phyloP scores from a whole-genome alignment of 2,329 filamentous ascomycete species.

The Penicillium sp. region DNA sequence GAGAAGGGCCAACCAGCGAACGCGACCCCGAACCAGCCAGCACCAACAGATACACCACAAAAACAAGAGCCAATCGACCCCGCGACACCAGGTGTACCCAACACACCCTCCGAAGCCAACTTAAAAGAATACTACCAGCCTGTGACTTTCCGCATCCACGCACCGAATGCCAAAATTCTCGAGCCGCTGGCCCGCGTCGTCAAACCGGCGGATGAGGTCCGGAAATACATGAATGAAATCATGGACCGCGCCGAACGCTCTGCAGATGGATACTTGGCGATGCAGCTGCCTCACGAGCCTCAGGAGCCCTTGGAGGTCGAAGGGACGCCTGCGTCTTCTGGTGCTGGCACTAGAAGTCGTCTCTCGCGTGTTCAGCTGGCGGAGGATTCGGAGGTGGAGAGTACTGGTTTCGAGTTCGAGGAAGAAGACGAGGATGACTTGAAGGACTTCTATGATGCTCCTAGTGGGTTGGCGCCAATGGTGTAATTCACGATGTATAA shows the following conservation, averaged over 20 bases:
- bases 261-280: conserved; percentile 57
- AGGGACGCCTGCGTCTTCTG: conserved; percentile 23
- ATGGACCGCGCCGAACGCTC: conserved; percentile 60
- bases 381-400: conserved; percentile 32
- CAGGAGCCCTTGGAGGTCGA: conserved; percentile 33
- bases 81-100: conserved; percentile 6
- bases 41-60: conserved; percentile 20
- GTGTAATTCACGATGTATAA: conserved; percentile 10
- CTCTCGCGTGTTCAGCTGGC: conserved; percentile 24
- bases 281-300: conserved; percentile 54
- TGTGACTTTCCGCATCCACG: conserved; percentile 59
- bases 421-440: conserved; percentile 38
- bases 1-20: conserved; percentile 23
- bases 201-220: conserved; percentile 55
- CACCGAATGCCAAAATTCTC: conserved; percentile 54
- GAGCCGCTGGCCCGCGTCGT: conserved; percentile 60
- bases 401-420: conserved; percentile 17
- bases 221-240: conserved; percentile 57
- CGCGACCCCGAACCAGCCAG: conserved; percentile 10
- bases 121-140: conserved; percentile 54
- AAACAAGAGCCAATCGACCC: conserved; percentile 15
- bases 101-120: conserved; percentile 22
- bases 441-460: conserved; percentile 44
- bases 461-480: conserved; percentile 38
- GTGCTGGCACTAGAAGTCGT: conserved; percentile 22